Conservation (phyloP, 306 rosid species). For the Trichosanthes cucumerina region DNA sequence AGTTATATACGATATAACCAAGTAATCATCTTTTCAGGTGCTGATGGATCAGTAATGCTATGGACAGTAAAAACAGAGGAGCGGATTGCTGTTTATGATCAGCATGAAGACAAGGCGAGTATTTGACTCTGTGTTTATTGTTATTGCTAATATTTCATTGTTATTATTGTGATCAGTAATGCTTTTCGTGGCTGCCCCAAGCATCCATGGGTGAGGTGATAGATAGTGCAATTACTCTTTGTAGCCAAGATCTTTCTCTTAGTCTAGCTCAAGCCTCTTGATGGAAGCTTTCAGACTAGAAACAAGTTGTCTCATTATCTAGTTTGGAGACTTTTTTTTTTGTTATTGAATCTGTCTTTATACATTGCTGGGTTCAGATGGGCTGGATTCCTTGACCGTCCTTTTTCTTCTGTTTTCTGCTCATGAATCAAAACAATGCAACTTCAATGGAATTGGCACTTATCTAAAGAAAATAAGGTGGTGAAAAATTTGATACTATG, state of each 20-base stretch:
- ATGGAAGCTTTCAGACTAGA: not conserved
- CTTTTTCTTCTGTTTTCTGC: not conserved
- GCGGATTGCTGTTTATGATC: slow-evolving; percentile 77
- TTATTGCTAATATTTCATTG: not conserved
- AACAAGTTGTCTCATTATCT: not conserved
- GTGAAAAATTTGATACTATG: not conserved
- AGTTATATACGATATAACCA: not conserved
- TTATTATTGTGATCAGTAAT: not conserved
- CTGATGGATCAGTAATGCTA: slow-evolving; percentile 81
- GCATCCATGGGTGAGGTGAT: not conserved
- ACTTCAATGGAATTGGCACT: not conserved
- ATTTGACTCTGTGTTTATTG: not conserved
- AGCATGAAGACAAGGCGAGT: slow-evolving; percentile 85
- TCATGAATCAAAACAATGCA: not conserved
- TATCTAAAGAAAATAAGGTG: not conserved
- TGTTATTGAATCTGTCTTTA: not conserved
- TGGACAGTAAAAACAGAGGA: slow-evolving; percentile 84
- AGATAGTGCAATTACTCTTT: not conserved
- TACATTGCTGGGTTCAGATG: not conserved
- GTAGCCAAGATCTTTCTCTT: not conserved
- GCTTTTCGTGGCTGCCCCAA: not conserved
- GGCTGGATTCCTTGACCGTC: not conserved
- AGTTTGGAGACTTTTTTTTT: not conserved
- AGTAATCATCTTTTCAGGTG: slow-evolving; percentile 44
- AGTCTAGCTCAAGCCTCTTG: not conserved